Base-by-base conservation (phyloP, 2,329 filamentous ascomycete genomes). In the Exophiala dermatitidis region DNA sequence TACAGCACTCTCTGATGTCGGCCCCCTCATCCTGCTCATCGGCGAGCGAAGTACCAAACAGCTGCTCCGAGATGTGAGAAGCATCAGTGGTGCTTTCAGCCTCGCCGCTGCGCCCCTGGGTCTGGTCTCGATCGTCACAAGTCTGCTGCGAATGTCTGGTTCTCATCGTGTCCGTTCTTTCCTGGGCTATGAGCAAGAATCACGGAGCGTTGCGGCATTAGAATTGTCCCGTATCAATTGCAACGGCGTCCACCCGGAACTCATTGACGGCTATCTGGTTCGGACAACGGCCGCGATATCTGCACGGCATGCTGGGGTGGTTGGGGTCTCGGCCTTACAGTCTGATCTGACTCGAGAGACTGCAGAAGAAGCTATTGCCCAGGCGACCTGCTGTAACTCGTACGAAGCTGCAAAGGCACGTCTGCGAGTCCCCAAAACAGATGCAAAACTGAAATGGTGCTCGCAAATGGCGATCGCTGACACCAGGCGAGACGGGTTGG, bases 1-100 rank as follows among this genome's bases (percentile, higher is more conserved):
- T 10, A 43, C 43, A 2, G 44, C 31, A 7, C 30, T 47, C 12
- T 52, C 37, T 6, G 50, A 37, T 37, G 50, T 43, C 33, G 10
- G 37, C 10, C 37, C 30, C 30, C 19, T 52, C 37, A 12, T 36
- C 28, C 5, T 43, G n/a, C 44, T 48, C 38, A 37, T 48, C 19
- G 50, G 31, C 32, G 26, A 43, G 45, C 10, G 34, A n/a, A 46
- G 43, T 37, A 52, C 49, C 34, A 52, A 46, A 47, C 43, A 46
- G 46, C 28, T 40, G 10, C 30, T 45, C 9, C 32, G 40, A 40
- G 40, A 45, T 48, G 40, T 40, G 19, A 45, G 33, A 44, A 6
- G 31, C 26, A 32, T 38, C 30, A 37, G 36, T n/a, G 30, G 45
- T 33, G 9, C 45, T n/a, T 47, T 32, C 38, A 48, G 44, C 50